Percentiles rank a stretch among this genome's conserved stretches.
Conservation (phyloP, 2,329 filamentous ascomycete species). For the Claviceps sorghi region DNA sequence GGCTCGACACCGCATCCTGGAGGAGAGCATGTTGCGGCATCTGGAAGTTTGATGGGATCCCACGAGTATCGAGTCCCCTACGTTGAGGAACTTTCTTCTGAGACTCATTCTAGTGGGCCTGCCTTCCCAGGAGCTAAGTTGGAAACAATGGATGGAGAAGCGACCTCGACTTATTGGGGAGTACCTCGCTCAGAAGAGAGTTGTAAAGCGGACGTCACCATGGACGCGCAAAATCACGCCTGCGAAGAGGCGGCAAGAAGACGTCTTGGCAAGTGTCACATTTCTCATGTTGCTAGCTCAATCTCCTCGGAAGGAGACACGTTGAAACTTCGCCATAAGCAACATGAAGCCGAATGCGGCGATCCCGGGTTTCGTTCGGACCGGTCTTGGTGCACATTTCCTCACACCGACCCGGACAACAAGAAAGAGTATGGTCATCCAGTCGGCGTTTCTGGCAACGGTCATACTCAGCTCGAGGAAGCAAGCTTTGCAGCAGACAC, state of each 20-base stretch:
- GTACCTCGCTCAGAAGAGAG: background rate
- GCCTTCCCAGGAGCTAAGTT: background rate
- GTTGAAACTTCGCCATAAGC: background rate
- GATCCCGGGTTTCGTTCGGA: background rate
- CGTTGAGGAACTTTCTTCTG: conserved; percentile 6
- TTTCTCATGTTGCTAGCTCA: background rate
- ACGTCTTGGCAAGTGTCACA: background rate
- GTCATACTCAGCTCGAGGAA: background rate
- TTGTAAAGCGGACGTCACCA: background rate
- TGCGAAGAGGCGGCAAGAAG: background rate
- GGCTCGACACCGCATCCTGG: conserved; percentile 5
- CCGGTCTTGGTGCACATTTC: background rate
- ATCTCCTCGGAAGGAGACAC: background rate
- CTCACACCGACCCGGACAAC: background rate
- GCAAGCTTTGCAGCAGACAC: background rate
- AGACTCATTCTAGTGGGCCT: background rate
- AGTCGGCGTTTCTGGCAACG: background rate
- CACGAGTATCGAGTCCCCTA: conserved; percentile 8
- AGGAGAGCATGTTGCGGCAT: background rate
- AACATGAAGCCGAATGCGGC: background rate
- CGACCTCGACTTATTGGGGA: background rate
- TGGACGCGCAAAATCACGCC: background rate
- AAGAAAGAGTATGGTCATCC: background rate
- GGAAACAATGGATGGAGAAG: background rate
- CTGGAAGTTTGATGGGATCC: background rate